phyloP scores from a whole-genome alignment of 176 grass and related monocot species.

The Avena sativa region DNA sequence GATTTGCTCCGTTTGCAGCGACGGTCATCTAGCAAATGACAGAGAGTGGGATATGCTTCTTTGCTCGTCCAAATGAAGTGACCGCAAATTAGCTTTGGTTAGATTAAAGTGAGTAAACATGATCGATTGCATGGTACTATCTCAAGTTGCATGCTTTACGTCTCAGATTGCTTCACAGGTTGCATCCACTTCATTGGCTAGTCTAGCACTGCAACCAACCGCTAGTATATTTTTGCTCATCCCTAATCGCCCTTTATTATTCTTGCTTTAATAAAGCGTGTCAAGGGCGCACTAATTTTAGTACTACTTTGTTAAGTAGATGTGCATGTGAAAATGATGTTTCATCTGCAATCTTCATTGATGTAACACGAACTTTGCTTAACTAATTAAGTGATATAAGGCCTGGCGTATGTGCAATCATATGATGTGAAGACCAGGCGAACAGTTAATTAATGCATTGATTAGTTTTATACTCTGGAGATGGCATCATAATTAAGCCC shows the following conservation, averaged over 20 bases:
- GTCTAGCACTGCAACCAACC: neutral
- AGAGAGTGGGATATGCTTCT: neutral
- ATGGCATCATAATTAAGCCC: neutral
- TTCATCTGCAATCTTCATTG: slow-evolving; percentile 36
- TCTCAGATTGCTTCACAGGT: neutral
- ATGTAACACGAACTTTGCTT: slow-evolving; percentile 11
- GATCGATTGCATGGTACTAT: neutral
- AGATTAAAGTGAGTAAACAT: neutral
- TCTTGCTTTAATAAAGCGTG: slow-evolving; percentile 30
- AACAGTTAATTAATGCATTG: neutral
- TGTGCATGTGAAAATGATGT: slow-evolving; percentile 28
- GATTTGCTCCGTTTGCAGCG: slow-evolving; percentile 11
- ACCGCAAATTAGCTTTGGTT: neutral
- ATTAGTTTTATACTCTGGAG: slow-evolving; percentile 2
- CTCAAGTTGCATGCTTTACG: neutral
- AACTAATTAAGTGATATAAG: slow-evolving; percentile 14
- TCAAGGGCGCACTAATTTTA: neutral
- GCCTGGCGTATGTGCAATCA: slow-evolving; percentile 27
- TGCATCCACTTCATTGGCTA: neutral
- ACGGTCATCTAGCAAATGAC: neutral
- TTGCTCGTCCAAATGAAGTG: slow-evolving; percentile 17
- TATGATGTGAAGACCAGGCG: neutral
- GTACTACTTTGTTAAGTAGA: neutral
- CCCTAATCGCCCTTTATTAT: neutral
- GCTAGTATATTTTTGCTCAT: neutral